These are phyloP conservation scores for Fistulifera solaris DNA, from an alignment of 108 stramenopile genomes.

Conservation along the genomic window DNA sequence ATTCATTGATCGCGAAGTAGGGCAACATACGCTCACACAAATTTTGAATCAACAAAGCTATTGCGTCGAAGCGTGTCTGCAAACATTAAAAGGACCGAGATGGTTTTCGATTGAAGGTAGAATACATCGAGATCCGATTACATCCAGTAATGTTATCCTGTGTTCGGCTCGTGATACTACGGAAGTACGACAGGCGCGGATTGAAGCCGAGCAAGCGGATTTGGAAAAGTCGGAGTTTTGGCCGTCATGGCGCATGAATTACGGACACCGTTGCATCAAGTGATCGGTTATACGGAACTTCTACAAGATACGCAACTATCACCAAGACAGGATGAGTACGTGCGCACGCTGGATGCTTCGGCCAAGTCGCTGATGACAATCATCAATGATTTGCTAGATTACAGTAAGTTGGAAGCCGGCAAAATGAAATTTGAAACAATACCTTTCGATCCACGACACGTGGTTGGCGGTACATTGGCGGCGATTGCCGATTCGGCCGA, in stretches of 20 bases:
- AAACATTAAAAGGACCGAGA: slow-evolving; percentile 16
- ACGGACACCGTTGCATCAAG: slow-evolving; percentile 53
- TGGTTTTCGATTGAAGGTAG: slow-evolving; percentile 27
- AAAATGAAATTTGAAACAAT: slow-evolving; percentile 40
- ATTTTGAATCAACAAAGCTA: slow-evolving; percentile 1
- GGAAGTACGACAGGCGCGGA: slow-evolving; percentile 17
- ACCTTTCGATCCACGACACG: slow-evolving; percentile 26
- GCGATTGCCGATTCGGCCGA: slow-evolving; percentile 5
- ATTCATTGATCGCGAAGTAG: slow-evolving; percentile 21
- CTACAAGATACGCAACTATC: slow-evolving; percentile 23
- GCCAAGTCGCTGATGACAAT: slow-evolving; percentile 31
- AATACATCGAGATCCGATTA: slow-evolving; percentile 25
- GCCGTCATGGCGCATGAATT: slow-evolving; percentile 49
- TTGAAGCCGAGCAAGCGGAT: slow-evolving; percentile 18
- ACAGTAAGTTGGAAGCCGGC: slow-evolving; percentile 42
- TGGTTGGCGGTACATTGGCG: slow-evolving; percentile 28
- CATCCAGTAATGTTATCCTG: slow-evolving; percentile 16
- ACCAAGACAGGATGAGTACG: slow-evolving; percentile 24
- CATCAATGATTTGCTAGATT: slow-evolving; percentile 41
- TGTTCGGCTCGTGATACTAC: slow-evolving; percentile 20
- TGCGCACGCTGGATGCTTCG: slow-evolving; percentile 21
- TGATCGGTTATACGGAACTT: slow-evolving; percentile 53
- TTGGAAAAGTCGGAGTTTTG: slow-evolving; percentile 9
- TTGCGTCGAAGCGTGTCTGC: slow-evolving; percentile 19
- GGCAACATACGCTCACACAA: slow-evolving; percentile 11